Percentiles rank a stretch among this genome's conserved stretches.
phyloP scores from a whole-genome alignment of 2,329 filamentous ascomycete species.

The Pyrenochaeta sp. region DNA sequence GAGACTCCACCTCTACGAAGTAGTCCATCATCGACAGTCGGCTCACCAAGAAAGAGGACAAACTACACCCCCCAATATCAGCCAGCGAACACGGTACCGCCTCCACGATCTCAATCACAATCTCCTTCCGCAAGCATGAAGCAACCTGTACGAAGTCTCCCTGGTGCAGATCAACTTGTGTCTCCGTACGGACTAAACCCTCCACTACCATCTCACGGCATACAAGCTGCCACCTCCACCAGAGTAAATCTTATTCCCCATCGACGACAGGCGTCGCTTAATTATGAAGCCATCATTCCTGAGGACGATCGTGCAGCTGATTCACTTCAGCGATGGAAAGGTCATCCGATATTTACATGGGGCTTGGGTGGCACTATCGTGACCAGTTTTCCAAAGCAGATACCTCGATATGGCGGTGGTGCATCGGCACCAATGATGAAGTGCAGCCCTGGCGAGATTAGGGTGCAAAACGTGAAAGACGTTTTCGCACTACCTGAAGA shows the following conservation, averaged over 20 bases:
- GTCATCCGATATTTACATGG: constrained; percentile 85
- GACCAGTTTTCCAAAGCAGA: constrained; percentile 86
- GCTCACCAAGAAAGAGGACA: constrained; percentile 51
- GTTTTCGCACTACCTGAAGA: constrained; percentile 75
- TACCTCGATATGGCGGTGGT: constrained; percentile 84
- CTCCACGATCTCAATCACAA: constrained; percentile 63
- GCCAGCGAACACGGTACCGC: constrained; percentile 12
- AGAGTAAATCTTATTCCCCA: constrained; percentile 42
- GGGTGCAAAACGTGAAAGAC: constrained; percentile 77
- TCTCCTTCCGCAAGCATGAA: constrained; percentile 66
- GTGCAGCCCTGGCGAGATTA: constrained; percentile 82
- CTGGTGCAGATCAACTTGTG: constrained; percentile 61
- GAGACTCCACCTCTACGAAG: constrained; percentile 46
- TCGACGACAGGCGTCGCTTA: constrained; percentile 55
- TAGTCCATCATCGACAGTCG: constrained; percentile 42
- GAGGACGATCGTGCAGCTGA: constrained; percentile 70
- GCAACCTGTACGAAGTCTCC: constrained; percentile 51
- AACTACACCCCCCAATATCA: constrained; percentile 62
- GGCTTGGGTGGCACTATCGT: constrained; percentile 84
- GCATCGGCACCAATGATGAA: constrained; percentile 79
- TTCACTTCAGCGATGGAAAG: constrained; percentile 88
- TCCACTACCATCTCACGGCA: constrained; percentile 46
- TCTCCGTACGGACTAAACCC: constrained; percentile 61
- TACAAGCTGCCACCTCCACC: constrained; percentile 25
- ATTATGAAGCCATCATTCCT: constrained; percentile 65